phyloP scores from a whole-genome alignment of 345 rosid genomes.

The Pugionium dolabratum region DNA sequence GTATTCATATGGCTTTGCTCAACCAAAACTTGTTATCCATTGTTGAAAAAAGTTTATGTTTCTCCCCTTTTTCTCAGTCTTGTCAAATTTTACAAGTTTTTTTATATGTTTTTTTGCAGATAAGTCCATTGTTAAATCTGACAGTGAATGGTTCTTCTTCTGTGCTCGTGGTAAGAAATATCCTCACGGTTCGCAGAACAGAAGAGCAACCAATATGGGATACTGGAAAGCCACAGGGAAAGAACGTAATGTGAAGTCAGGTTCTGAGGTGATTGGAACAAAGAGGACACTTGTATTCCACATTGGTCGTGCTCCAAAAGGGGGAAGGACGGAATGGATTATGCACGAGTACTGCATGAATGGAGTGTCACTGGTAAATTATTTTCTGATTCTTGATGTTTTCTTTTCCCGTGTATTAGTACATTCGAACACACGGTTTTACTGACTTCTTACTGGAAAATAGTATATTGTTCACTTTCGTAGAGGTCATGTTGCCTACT shows the following conservation, averaged over 20 bases:
- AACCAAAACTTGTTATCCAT: slow-evolving; percentile 16
- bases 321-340: slow-evolving; percentile 85
- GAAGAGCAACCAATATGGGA: slow-evolving; percentile 75
- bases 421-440: background rate
- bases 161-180: slow-evolving; percentile 85
- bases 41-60: slow-evolving; percentile 5
- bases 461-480: background rate
- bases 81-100: background rate
- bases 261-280: slow-evolving; percentile 64
- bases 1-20: slow-evolving; percentile 9
- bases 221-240: slow-evolving; percentile 98
- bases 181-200: slow-evolving; percentile 84
- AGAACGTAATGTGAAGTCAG: slow-evolving; percentile 75
- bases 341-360: slow-evolving; percentile 82
- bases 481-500: background rate
- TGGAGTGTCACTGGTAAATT: slow-evolving; percentile 58
- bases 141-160: slow-evolving; percentile 88
- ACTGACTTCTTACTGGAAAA: background rate
- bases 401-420: background rate
- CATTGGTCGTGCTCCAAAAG: slow-evolving; percentile 84
- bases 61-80: background rate
- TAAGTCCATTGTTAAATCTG: slow-evolving; percentile 63
- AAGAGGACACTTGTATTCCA: slow-evolving; percentile 95
- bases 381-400: slow-evolving; percentile 3
- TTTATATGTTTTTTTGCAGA: slow-evolving; percentile 35